Percentiles rank a stretch among this genome's conserved stretches.
phyloP scores from a whole-genome alignment of 176 grass and related monocot genomes.

The Paspalum vaginatum region DNA sequence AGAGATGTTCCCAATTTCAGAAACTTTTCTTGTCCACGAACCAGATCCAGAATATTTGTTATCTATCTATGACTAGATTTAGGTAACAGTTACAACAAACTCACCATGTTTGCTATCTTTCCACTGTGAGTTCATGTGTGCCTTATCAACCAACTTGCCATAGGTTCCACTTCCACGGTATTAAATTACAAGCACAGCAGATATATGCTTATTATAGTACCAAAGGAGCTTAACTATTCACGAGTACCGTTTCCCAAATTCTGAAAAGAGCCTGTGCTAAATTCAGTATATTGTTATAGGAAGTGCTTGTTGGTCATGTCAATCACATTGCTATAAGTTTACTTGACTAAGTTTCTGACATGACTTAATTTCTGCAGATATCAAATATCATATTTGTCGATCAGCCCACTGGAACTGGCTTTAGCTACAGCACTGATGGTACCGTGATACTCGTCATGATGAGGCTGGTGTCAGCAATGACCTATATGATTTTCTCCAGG shows the following conservation, averaged over 20 bases:
- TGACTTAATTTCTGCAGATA: slow-evolving; percentile 49
- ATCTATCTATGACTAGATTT: no score
- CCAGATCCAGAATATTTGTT: no score
- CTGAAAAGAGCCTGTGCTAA: neutral
- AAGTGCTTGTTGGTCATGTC: neutral
- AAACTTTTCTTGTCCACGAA: no score
- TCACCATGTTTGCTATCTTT: no score
- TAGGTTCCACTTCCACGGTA: no score
- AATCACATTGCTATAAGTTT: neutral
- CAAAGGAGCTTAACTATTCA: no score
- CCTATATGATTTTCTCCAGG: slow-evolving; percentile 90
- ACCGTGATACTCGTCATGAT: slow-evolving; percentile 79
- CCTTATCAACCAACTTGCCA: no score
- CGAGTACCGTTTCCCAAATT: neutral
- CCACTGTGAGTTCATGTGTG: no score
- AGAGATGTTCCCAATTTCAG: neutral
- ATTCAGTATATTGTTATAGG: neutral
- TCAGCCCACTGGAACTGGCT: slow-evolving; percentile 90
- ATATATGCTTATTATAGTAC: no score
- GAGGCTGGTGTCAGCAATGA: slow-evolving; percentile 83
- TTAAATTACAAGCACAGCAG: no score
- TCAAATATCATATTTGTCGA: slow-evolving; percentile 96
- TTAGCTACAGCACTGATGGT: slow-evolving; percentile 87
- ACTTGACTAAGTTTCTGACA: slow-evolving; percentile 7
- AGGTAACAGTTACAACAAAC: no score